Evolutionary conservation across 345 rosid species (phyloP).

Genomic region (thale cress (Arabidopsis thaliana)): DNA sequence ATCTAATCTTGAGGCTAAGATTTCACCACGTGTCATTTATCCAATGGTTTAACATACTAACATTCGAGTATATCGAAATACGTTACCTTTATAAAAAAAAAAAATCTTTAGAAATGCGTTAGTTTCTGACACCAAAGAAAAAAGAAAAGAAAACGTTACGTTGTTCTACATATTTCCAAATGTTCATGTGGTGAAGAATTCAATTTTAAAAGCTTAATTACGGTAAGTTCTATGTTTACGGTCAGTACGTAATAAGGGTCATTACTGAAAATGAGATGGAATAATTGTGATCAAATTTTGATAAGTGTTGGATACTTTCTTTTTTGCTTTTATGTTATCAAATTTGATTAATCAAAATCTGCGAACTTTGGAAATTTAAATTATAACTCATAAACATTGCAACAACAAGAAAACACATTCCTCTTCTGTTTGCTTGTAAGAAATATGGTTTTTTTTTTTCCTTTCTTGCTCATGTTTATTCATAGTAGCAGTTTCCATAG

Average conservation of each 20-base stretch:
- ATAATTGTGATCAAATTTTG: not conserved
- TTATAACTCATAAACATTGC: constrained; percentile 4
- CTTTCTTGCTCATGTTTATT: constrained; percentile 28
- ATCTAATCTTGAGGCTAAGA: constrained; percentile 6
- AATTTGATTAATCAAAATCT: not conserved
- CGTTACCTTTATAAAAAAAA: not conserved
- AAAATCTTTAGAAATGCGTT: not conserved
- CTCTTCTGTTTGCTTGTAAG: constrained; percentile 13
- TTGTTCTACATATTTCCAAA: not conserved
- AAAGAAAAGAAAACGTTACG: not conserved
- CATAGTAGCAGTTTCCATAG: constrained; percentile 58
- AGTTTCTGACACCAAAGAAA: not conserved
- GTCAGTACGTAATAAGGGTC: not conserved
- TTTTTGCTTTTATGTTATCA: not conserved
- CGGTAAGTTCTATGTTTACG: not conserved
- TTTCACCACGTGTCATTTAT: constrained; percentile 14
- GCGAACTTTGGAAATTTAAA: not conserved
- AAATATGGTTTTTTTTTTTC: not conserved
- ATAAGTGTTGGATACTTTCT: not conserved
- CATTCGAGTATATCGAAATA: not conserved
- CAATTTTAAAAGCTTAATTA: not conserved
- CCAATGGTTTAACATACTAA: not conserved
- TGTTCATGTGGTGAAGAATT: not conserved
- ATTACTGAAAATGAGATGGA: not conserved
- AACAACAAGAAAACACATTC: too few relatives aligned